These are phyloP conservation scores for Myrica gale DNA, from an alignment of 306 rosid species.

Conservation along the genomic window DNA sequence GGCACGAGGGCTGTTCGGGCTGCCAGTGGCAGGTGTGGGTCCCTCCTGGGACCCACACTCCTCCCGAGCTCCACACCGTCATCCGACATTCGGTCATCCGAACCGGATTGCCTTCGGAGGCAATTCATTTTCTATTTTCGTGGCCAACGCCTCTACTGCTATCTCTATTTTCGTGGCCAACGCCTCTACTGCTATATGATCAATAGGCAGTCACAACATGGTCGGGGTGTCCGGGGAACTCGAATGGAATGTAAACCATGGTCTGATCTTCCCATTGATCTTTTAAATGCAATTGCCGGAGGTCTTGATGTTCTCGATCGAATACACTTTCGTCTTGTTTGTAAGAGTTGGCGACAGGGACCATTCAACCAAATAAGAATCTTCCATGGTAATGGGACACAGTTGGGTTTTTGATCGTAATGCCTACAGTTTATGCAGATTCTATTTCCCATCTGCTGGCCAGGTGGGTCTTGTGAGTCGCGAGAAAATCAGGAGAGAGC, in stretches of 20 bases:
- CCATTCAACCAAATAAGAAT: not conserved
- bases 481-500: not conserved
- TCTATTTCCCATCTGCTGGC: not conserved
- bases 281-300: not conserved
- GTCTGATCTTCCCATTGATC: conserved; percentile 16
- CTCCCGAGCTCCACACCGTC: too few relatives aligned
- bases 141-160: too few relatives aligned
- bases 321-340: conserved; percentile 16
- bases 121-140: too few relatives aligned
- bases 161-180: too few relatives aligned
- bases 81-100: too few relatives aligned
- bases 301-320: not conserved
- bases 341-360: conserved; percentile 21
- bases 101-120: too few relatives aligned
- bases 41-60: too few relatives aligned
- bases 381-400: conserved; percentile 22
- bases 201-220: too few relatives aligned
- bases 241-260: not conserved
- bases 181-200: too few relatives aligned
- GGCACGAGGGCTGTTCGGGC: too few relatives aligned
- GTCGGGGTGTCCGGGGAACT: not conserved
- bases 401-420: not conserved
- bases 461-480: not conserved
- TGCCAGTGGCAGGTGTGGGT: too few relatives aligned
- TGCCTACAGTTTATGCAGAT: not conserved